Evolutionary conservation across 2,329 filamentous ascomycete genomes (phyloP), one percentile per base, ranked within the genome.

Genomic region (Samsoniella hepiali): DNA sequence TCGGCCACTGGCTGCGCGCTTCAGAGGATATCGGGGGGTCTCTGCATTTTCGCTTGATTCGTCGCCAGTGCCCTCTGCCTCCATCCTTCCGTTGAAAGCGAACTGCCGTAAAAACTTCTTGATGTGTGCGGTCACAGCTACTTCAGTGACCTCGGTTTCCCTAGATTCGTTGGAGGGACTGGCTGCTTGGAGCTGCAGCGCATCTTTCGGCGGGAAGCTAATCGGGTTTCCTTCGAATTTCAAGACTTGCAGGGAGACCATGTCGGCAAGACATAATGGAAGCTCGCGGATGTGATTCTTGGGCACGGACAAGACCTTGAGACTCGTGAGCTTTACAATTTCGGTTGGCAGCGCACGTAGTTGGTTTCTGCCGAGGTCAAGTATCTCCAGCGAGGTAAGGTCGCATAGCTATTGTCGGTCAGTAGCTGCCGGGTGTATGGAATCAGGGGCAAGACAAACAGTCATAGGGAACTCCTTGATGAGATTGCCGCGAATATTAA

Each of bases 141-240:
- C 80, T 64, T 88, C 85, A 15, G 83, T 84, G 36, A 88, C 82
- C 69, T 91, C 88, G 63, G 80, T 85, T 68, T 91, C 88, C 62
- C 74, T 70, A 2, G 79, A 79, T 44, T 86, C 84, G 67, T 85
- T 84, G 1, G 84, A 80, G 22, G 84, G 83, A 56, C 79, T 86
- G 47, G 77, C 77, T 22, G 81, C 79, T 69, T 83, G 82, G 11
- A 85, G 78, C 68, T 88, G 86, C 32, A 92, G 74, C 15, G 89
- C 81, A 67, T 90, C 87, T 69, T 83, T 86, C 17, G 91, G 89
- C 3, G 93, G 93, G 69, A 94, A 94, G 64, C 83, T 85, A 64
- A 97, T 84, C 9, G 91, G 91, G 69, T 97, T 97, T 53, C 92
- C 92, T 64, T 94, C 90, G 42, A 97, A 86, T 75, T 96, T 97